A percentile compares a stretch with the other conserved stretches of the same genome.
These are phyloP conservation scores for Pythium rishiriense DNA, from an alignment of 352 stramenopile genomes.

Conservation along the genomic window DNA sequence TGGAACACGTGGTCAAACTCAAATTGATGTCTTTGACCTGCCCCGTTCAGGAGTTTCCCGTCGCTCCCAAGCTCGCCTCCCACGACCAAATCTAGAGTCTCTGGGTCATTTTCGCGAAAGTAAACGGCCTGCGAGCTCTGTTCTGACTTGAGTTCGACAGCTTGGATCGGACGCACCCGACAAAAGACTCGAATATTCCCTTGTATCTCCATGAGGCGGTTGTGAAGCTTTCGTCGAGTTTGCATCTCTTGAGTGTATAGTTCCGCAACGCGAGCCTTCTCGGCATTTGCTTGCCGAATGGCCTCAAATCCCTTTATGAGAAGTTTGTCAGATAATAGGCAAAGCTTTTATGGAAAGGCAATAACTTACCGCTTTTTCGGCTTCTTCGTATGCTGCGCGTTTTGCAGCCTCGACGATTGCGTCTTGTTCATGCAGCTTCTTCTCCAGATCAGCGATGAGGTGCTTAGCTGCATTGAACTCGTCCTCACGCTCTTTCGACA, in stretches of 20 bases:
- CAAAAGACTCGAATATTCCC: slow-evolving; percentile 95
- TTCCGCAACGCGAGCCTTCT: slow-evolving; percentile 59
- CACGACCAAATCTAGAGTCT: slow-evolving; percentile 66
- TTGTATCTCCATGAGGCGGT: slow-evolving; percentile 90
- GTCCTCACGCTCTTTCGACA: slow-evolving; percentile 56
- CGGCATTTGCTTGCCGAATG: slow-evolving; percentile 46
- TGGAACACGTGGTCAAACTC: slow-evolving; percentile 98
- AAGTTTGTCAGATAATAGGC: not conserved
- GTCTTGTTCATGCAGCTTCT: slow-evolving; percentile 39
- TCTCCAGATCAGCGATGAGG: slow-evolving; percentile 37
- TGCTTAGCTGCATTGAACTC: slow-evolving; percentile 37
- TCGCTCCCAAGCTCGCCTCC: slow-evolving; percentile 33
- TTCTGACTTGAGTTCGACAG: slow-evolving; percentile 71
- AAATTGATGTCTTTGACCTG: slow-evolving; percentile 91
- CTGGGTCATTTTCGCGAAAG: slow-evolving; percentile 70
- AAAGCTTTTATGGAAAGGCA: not conserved
- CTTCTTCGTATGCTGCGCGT: slow-evolving; percentile 40
- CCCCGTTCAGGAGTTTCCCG: slow-evolving; percentile 45
- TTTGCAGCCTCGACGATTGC: slow-evolving; percentile 36
- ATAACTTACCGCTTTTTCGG: slow-evolving; percentile 49
- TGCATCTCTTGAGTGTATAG: slow-evolving; percentile 76
- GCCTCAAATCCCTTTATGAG: slow-evolving; percentile 52
- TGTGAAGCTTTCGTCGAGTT: slow-evolving; percentile 82
- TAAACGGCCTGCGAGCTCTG: slow-evolving; percentile 63
- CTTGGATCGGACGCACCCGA: slow-evolving; percentile 84